Evolutionary conservation across 495 filamentous ascomycete species (phyloP), one percentile per base, ranked within the genome.

Genomic region (Zalerion maritima): DNA sequence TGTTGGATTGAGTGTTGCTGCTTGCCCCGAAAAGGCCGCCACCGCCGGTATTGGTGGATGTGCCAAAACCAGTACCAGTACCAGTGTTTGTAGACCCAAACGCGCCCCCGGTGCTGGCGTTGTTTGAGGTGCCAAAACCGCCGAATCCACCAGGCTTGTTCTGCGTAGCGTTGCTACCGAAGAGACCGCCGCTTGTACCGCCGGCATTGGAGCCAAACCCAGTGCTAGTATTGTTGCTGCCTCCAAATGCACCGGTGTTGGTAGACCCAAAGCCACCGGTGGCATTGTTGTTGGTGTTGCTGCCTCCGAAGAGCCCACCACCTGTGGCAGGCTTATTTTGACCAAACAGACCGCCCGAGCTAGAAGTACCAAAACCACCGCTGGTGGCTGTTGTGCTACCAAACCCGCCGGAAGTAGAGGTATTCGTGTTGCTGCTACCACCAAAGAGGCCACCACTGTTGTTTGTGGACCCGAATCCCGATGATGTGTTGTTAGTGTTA

Each of bases 351-450:
- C 57, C 54, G 8, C 55, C 50, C 20, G 53, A 41, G 30, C 42
- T 26, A 18, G 53, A 44, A 17, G 40, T 50, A n/a, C 58, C 52
- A 36, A 69, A 65, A 12, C 49, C 54, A 23, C 50, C 52, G 8
- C 50, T 45, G n/a, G 40, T 45, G 19, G 51, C 53, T 36, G 56
- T 64, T 31, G 48, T 41, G 47, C 60, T 41, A 40, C 65, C 38
- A 55, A 72, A 52, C 30, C 69, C 73, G 31, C 75, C 71, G n/a
- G 65, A 58, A 18, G 59, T 35, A 14, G 45, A 28, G 18, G 53
- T 37, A 13, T 42, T 45, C 21, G 59, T 67, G 23, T 59, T 47
- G 21, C 40, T 43, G 20, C 47, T 34, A 45, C 53, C 49, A 28
- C 70, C 67, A 35, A 78, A 78, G 14, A 67, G 36, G 14, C 57